phyloP scores from a whole-genome alignment of 768 basidiomycete genomes.

The Lentinula sp. region DNA sequence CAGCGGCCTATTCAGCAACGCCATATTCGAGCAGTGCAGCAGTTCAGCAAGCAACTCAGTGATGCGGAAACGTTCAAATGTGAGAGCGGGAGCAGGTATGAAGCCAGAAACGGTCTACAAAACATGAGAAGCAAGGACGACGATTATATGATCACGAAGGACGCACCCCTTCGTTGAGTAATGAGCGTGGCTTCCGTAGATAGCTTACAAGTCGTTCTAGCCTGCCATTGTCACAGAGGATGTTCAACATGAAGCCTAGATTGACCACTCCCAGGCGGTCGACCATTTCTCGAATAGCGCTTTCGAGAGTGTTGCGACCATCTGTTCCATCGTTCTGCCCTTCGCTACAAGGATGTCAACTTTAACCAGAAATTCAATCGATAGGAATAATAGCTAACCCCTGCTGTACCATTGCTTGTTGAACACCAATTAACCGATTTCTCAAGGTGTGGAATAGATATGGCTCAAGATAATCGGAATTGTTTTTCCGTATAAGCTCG shows the following conservation, averaged over 20 bases:
- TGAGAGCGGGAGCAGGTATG: constrained; percentile 52
- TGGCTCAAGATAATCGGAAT: constrained; percentile 97
- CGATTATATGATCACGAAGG: neutral
- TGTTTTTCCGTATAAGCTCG: constrained; percentile 94
- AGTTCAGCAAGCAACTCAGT: constrained; percentile 97
- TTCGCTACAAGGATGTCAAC: constrained; percentile 13
- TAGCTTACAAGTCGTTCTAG: constrained; percentile 66
- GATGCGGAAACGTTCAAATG: constrained; percentile 92
- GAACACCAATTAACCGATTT: constrained; percentile 83
- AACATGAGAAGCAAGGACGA: neutral
- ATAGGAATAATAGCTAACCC: neutral
- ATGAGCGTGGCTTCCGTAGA: constrained; percentile 54
- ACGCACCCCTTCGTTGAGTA: neutral
- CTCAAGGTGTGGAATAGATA: constrained; percentile 93
- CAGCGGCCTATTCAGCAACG: constrained; percentile 76
- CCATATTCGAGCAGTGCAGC: constrained; percentile 97
- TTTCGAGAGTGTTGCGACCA: constrained; percentile 60
- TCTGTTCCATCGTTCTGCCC: constrained; percentile 37
- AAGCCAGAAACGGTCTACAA: neutral
- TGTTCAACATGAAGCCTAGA: constrained; percentile 73
- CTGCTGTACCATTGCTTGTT: constrained; percentile 50
- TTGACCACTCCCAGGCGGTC: constrained; percentile 88
- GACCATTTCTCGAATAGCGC: constrained; percentile 74
- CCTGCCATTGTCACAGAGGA: constrained; percentile 49
- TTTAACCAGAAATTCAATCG: neutral